Evolutionary conservation across 441 rosid genomes (phyloP), one percentile per base, ranked within the genome.

Genomic region (Jatropha multifida): DNA sequence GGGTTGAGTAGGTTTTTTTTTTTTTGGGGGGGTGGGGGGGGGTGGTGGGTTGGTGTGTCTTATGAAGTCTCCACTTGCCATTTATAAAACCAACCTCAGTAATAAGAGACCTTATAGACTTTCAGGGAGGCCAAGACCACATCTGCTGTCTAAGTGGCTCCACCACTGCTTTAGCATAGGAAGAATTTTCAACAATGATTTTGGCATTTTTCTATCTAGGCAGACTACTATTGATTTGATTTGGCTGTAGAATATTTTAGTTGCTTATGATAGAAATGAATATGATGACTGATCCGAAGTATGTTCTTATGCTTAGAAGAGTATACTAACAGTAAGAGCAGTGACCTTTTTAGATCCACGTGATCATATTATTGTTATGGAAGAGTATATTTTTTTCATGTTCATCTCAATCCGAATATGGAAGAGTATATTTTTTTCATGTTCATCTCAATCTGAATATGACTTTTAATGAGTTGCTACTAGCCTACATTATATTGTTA

Each of bases 261-360:
- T 20, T 27, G 27, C 32, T 65, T 41, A 26, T 40, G 65, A 56
- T 44, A 46, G 12, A 65, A 49, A 32, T 40, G 7, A 17, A 65
- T 67, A 41, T 46, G 26, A 68, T 66, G 38, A 41, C 54, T 75
- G 67, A 48, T 48, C 18, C 42, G n/a, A 23, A 62, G 58, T 12
- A 46, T 68, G 37, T 61, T 60, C n/a, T 32, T 56, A n/a, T 59
- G 63, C 18, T 20, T 41, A 12, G n/a, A 18, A 18, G 65, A 70
- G 54, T 49, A 48, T 48, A 20, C 26, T 27, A 17, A 32, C 26
- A 23, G 18, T 7, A 7, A 32, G 40, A 40, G 48, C 18, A 8
- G 23, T 65, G 40, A 42, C 26, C 61, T 66, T 6, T 26, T 26
- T 41, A 52, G 42, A 65, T 54, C 54, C 71, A n/a, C 23, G 17